Conservation (phyloP, 768 basidiomycete genomes). For the Brasilioporus rufonigricans region DNA sequence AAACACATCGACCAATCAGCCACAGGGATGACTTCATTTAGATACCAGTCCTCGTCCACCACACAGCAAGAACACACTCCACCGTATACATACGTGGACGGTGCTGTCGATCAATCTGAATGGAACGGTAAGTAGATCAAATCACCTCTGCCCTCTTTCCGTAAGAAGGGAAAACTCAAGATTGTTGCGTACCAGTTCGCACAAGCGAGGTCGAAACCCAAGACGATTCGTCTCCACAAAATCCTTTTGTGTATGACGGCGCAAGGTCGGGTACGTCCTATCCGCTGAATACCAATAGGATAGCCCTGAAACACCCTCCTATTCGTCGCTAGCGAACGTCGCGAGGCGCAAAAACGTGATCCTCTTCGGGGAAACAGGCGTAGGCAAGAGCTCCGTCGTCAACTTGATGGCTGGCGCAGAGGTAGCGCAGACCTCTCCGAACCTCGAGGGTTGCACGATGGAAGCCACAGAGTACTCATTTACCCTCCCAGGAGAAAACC, state of each 20-base stretch:
- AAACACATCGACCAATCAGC: background rate
- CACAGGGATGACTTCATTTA: background rate
- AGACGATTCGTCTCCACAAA: too few species aligned
- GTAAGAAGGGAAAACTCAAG: too few species aligned
- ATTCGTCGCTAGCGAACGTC: background rate
- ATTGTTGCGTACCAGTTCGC: background rate
- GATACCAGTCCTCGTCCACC: background rate
- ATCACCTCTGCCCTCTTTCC: too few species aligned
- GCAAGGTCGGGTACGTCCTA: background rate
- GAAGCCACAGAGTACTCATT: too few species aligned
- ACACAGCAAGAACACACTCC: background rate
- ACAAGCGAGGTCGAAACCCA: too few species aligned
- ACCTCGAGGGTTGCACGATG: background rate
- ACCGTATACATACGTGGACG: background rate
- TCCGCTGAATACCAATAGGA: background rate
- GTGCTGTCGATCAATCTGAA: background rate
- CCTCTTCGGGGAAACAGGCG: too few species aligned
- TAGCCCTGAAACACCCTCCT: background rate
- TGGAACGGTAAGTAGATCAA: constrained; percentile 3
- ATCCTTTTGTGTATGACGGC: background rate
- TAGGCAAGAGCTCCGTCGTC: too few species aligned
- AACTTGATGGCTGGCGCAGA: background rate
- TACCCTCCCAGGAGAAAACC: background rate
- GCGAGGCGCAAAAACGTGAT: background rate
- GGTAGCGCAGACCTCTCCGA: background rate